Base-by-base conservation (phyloP, 192 early-diverging fungal species). In the Rhizophagus sp. region DNA sequence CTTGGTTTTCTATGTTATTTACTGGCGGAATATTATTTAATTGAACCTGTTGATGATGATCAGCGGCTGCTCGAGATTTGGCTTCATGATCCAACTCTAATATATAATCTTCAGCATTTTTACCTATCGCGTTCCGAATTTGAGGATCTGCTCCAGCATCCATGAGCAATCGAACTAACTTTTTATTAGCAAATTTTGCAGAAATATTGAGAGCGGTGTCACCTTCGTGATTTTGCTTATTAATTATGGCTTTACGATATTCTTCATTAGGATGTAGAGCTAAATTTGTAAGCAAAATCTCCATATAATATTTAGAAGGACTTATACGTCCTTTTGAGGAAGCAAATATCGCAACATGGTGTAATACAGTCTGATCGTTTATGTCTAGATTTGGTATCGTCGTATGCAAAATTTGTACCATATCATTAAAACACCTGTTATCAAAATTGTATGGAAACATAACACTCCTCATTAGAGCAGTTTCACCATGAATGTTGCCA, bases 371-470 rank as follows among this genome's bases (percentile, higher is more conserved):
- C 78, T 95, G 93, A 77, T 91, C 88, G 69, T 89, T 86, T 76
- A 90, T 88, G 87, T 99, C 98, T 7, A 90, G 87, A 47, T 92
- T 84, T 41, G 89, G 89, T 57, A 97, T 92, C 2, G 92, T 90
- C 66, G 91, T 90, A 75, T 93, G 89, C 6, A 99, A 85, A 19
- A 94, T 79, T 62, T 93, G 90, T 34, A 98, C 79, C 2, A 95
- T 80, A 15, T 90, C 85, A 1, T 89, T 86, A 82, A 98, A 99
- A 0, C 91, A 87, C 75, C 94, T 92, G 75, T 86, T 88, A 50
- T 98, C 96, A 82, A 91, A 95, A 82, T 95, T 96, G 85, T 97
- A 95, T 22, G 95, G 92, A 68, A 94, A 93, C 68, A 97, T 84
- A 0, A 99, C 97, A 7, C 94, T 92, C 22, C 98, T 91, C 75